A percentile compares a stretch with the other conserved stretches of the same genome.
Conservation (phyloP, 2,329 filamentous ascomycete species). For the Pseudophaeomoniella oleicola region DNA sequence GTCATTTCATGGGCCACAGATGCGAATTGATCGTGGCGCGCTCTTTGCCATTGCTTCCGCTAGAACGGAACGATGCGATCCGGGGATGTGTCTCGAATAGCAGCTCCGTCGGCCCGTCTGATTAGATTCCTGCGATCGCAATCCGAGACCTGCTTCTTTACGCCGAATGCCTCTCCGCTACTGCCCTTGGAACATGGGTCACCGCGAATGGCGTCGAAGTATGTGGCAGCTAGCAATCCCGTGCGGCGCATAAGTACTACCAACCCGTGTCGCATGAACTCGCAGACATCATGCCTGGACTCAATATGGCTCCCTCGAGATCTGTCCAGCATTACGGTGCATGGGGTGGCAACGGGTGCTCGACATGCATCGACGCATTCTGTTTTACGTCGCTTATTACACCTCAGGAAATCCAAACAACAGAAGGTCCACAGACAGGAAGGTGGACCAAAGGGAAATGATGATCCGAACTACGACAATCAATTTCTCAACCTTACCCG, state of each 20-base stretch:
- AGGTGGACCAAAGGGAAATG: slow-evolving; percentile 24
- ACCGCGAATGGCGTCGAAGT: slow-evolving; percentile 5
- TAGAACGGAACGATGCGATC: not conserved
- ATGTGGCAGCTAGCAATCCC: slow-evolving; percentile 10
- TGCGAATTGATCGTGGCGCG: too few relatives aligned
- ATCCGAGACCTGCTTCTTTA: not conserved
- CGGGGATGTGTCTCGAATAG: slow-evolving; percentile 3
- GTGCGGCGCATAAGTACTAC: slow-evolving; percentile 7
- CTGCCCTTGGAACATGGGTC: not conserved
- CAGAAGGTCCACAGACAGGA: slow-evolving; percentile 20
- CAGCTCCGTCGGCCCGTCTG: slow-evolving; percentile 39
- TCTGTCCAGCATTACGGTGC: not conserved
- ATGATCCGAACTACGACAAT: slow-evolving; percentile 29
- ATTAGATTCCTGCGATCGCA: slow-evolving; percentile 62
- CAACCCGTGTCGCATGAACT: slow-evolving; percentile 15
- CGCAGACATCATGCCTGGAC: slow-evolving; percentile 11
- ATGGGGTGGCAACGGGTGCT: not conserved
- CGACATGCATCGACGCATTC: not conserved
- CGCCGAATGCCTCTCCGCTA: not conserved
- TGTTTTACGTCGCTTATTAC: not conserved
- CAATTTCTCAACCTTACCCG: slow-evolving; percentile 56
- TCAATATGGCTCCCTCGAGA: slow-evolving; percentile 1
- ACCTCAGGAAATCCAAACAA: slow-evolving; percentile 15
- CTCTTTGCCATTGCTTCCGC: not conserved
- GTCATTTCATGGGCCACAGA: too few relatives aligned